Conservation (phyloP, 352 stramenopile genomes). For the Plasmopara halstedii region DNA sequence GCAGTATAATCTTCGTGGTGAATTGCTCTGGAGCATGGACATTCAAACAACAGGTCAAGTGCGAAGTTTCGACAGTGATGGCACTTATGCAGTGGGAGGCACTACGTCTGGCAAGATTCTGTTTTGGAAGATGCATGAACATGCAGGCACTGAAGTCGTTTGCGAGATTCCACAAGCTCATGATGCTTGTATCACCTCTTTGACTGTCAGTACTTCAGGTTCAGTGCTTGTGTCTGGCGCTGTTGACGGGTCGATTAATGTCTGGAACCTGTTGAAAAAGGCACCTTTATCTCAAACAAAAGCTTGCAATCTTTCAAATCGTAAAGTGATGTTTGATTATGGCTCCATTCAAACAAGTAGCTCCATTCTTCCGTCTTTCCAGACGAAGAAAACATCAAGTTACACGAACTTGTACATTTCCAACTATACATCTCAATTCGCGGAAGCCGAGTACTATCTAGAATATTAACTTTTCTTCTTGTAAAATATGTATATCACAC, state of each 20-base stretch:
- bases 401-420: too few relatives aligned
- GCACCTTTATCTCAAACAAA: neutral
- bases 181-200: slow-evolving; percentile 49
- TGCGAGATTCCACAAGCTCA: slow-evolving; percentile 58
- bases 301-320: neutral
- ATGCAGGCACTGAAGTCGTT: slow-evolving; percentile 33
- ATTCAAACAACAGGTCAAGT: slow-evolving; percentile 46
- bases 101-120: slow-evolving; percentile 52
- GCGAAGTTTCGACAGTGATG: slow-evolving; percentile 65
- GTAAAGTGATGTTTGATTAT: neutral
- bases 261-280: slow-evolving; percentile 43
- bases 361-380: too few relatives aligned
- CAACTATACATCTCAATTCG: too few relatives aligned
- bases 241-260: slow-evolving; percentile 49
- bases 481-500: too few relatives aligned
- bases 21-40: slow-evolving; percentile 42
- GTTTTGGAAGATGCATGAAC: slow-evolving; percentile 58
- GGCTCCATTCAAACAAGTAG: slow-evolving; percentile 28
- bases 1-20: slow-evolving; percentile 43
- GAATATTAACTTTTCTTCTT: slow-evolving; percentile 27
- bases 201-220: slow-evolving; percentile 46
- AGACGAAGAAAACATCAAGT: too few relatives aligned
- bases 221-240: slow-evolving; percentile 50
- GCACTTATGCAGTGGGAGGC: slow-evolving; percentile 57
- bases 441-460: slow-evolving; percentile 25